Evolutionary conservation across 2,329 filamentous ascomycete species (phyloP), one percentile per base, ranked within the genome.

Genomic region (Pseudogymnoascus sp.): DNA sequence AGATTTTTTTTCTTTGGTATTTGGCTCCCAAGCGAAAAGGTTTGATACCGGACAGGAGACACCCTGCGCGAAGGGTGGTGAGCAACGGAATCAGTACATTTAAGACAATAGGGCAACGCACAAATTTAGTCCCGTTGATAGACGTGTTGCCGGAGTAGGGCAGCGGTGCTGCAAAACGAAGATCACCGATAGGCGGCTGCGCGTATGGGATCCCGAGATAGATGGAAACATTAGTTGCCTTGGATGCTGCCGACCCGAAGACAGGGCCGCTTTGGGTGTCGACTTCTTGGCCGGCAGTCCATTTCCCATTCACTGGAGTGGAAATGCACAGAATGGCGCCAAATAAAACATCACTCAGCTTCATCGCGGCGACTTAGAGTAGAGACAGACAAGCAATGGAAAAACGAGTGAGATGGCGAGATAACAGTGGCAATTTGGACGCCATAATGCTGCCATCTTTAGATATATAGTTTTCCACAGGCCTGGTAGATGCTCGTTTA

Each of bases 121-220:
- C 36, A 13, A 21, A 28, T 33, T 57, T 61, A 62, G 50, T 64
- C 1, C 36, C 57, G 44, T 50, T 7, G 8, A 50, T 50, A 50
- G 44, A 28, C 13, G 23, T 5, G 50, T 47, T 59, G 31, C 44
- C 13, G 36, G 11, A 62, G 31, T 65, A 71, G 59, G 38, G 23
- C 28, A 66, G 66, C 10, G 69, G 64, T 4, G 68, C 67, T 11
- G 64, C 63, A 44, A 67, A 70, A 4, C 82, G 77, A 61, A 83
- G 74, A 64, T 77, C 69, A 1, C 77, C 79, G 17, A 79, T 74
- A 0, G 82, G 82, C 38, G 81, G 78, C 65, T 80, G 76, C 2
- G 81, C 82, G 69, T 79, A 84, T 0, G 81, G 82, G 9, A 84
- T 77, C 4, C 77, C 78, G 4, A 80, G 69, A 65, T 79, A 81